Conservation (phyloP, 1,284 basidiomycete genomes). For the Psilocybe mexicana region DNA sequence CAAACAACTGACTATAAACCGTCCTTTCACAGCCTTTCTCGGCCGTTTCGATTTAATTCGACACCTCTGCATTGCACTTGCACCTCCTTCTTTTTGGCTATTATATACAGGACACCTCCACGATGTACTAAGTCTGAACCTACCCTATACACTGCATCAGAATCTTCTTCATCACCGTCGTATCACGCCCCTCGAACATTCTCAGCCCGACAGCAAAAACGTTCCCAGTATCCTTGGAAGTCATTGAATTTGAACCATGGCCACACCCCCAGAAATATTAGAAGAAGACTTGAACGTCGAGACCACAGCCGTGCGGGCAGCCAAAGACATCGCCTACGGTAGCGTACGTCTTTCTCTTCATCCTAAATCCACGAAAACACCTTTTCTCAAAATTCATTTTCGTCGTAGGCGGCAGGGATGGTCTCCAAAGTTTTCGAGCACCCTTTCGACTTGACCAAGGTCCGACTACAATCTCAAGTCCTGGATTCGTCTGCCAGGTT, state of each 20-base stretch:
- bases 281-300: constrained; percentile 14
- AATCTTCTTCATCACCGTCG: neutral
- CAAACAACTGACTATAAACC: neutral
- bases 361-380: neutral
- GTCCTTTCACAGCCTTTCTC: neutral
- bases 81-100: neutral
- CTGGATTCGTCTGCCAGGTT: constrained; percentile 73
- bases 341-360: constrained; percentile 41
- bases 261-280: constrained; percentile 19
- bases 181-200: neutral
- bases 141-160: neutral
- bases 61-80: neutral
- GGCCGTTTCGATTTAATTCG: neutral
- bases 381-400: neutral
- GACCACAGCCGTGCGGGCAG: constrained; percentile 35
- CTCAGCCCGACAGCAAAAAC: neutral
- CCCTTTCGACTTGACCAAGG: constrained; percentile 85
- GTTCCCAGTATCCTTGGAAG: neutral
- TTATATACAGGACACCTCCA: neutral
- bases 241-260: constrained; percentile 6
- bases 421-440: constrained; percentile 84
- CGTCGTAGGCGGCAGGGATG: constrained; percentile 67
- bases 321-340: constrained; percentile 60
- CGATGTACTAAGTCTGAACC: neutral
- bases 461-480: constrained; percentile 82